Evolutionary conservation across 2,329 filamentous ascomycete species (phyloP), one percentile per base, ranked within the genome.

Genomic region (Trichoderma sp.): DNA sequence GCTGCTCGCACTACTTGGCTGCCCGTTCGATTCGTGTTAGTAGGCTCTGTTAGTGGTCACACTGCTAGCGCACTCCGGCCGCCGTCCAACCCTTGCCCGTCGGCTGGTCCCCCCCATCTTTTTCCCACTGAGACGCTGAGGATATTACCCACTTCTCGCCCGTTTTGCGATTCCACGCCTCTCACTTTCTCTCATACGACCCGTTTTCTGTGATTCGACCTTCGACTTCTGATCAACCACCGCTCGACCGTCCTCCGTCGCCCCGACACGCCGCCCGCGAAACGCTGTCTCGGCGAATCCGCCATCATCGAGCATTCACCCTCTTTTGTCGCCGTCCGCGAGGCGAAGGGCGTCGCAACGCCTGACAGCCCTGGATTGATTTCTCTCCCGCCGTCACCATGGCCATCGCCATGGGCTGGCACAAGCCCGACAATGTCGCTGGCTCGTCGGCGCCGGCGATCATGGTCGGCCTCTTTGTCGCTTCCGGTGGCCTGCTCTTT

Each of bases 391-490:
- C 76, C 78, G 81, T 80, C 82, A 83, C 85, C 85, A 89, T 88
- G 86, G 86, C 86, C 77, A 85, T 86, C 79, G 87, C 86, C 86
- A 89, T 89, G 87, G 86, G 87, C 82, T 91, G 88, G 88, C 89
- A 88, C 75, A 92, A 91, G 83, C 91, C 91, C 79, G 88, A 90
- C 81, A 90, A 90, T 85, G 89, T 91, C 79, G 87, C 90, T 78
- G 91, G 91, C 79, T 91, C 89, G 76, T 89, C 91, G 76, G 89
- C 88, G 77, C 89, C 88, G 74, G 89, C 89, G 76, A 90, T 91
- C 79, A 88, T 92, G 86, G 86, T 92, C 79, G 89, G 89, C 72
- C 82, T 90, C 73, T 91, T 92, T 78, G 89, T 91, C 74, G 89
- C 89, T 72, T 89, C 87, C 69, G 89, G 89, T 76, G 89, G 89